Conservation (phyloP, 768 basidiomycete species). For the Lentinula guzmanii region DNA sequence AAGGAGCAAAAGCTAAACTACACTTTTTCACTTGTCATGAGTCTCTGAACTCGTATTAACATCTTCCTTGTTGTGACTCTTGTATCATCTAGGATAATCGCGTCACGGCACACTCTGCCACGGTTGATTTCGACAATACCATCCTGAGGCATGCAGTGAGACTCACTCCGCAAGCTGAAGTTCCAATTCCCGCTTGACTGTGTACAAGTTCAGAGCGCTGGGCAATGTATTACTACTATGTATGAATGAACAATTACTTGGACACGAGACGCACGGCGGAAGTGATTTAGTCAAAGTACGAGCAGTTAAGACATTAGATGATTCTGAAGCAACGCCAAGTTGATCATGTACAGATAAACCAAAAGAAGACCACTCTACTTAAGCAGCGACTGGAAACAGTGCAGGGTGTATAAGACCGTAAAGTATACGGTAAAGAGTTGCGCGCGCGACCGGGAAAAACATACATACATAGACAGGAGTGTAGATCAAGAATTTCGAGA, state of each 20-base stretch:
- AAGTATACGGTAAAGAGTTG: not conserved
- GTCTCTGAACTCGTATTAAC: not conserved
- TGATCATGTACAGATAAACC: not conserved
- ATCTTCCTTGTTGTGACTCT: not conserved
- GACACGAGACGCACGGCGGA: too few relatives aligned
- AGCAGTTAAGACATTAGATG: not conserved
- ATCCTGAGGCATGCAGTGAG: conserved; percentile 40
- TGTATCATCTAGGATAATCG: conserved; percentile 33
- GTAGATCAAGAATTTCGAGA: not conserved
- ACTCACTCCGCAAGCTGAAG: conserved; percentile 44
- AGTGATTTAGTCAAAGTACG: not conserved
- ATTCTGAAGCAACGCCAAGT: not conserved
- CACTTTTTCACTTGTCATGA: not conserved
- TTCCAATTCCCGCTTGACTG: conserved; percentile 28
- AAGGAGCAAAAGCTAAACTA: not conserved
- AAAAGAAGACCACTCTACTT: not conserved
- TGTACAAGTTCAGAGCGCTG: not conserved
- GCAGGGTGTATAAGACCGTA: not conserved
- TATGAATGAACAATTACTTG: not conserved
- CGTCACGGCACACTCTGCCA: conserved; percentile 40
- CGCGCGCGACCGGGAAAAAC: not conserved
- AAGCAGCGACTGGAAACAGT: not conserved
- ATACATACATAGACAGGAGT: not conserved
- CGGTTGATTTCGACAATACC: conserved; percentile 28
- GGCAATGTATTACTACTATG: not conserved